phyloP scores from a whole-genome alignment of 305 asterid species.

The Fraxinus platypoda region DNA sequence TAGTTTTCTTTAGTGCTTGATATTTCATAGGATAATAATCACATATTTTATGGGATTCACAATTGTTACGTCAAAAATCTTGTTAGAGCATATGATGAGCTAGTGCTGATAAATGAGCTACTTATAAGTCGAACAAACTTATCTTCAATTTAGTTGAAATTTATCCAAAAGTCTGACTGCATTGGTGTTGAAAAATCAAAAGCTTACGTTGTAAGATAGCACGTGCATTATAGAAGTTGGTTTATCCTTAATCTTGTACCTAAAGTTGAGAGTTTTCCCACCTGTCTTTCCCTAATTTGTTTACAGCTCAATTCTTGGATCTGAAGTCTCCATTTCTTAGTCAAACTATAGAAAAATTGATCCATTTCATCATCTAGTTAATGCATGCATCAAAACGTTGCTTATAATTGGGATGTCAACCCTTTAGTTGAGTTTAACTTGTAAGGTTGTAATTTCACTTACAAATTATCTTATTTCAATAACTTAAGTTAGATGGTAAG shows the following conservation, averaged over 20 bases:
- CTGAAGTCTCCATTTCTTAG: constrained; percentile 12
- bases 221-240: constrained; percentile 25
- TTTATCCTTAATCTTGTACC: constrained; percentile 22
- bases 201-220: constrained; percentile 17
- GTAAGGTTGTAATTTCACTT: neutral
- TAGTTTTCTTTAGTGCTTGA: neutral
- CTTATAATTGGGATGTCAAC: neutral
- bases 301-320: constrained; percentile 14
- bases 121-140: neutral
- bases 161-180: neutral
- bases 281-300: constrained; percentile 10
- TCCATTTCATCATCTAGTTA: neutral
- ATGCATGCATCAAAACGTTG: neutral
- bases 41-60: too few species aligned
- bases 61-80: too few species aligned
- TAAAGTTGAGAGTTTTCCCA: constrained; percentile 18
- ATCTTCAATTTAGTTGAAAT: neutral
- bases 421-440: neutral
- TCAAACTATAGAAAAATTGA: neutral
- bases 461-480: neutral
- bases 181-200: constrained; percentile 1
- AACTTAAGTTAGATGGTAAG: neutral
- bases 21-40: too few species aligned
- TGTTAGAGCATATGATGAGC: neutral
- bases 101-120: neutral